These are phyloP conservation scores for Homolaphlyctis polyrhiza DNA, from an alignment of 371 early-diverging fungal species.

Conservation along the genomic window DNA sequence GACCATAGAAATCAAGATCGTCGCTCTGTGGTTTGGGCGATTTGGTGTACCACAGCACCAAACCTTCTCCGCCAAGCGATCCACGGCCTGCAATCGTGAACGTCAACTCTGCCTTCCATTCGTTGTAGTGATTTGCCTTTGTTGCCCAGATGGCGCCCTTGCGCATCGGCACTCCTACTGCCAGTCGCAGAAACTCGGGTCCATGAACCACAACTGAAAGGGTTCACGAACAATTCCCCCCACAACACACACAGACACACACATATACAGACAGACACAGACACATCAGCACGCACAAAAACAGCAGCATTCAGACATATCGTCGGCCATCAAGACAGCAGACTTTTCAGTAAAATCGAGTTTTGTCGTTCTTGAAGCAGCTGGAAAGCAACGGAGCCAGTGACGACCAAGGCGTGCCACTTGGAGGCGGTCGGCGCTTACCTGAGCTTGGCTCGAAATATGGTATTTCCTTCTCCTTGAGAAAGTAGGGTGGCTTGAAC, in stretches of 20 bases:
- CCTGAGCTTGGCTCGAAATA: slow-evolving; percentile 38
- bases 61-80: slow-evolving; percentile 70
- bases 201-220: slow-evolving; percentile 57
- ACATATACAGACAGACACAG: too few relatives aligned
- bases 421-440: too few relatives aligned
- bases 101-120: slow-evolving; percentile 70
- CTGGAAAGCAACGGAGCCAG: too few relatives aligned
- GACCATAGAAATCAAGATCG: slow-evolving; percentile 5
- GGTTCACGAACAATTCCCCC: too few relatives aligned
- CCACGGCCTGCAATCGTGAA: slow-evolving; percentile 62
- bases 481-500: slow-evolving; percentile 59
- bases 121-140: slow-evolving; percentile 58
- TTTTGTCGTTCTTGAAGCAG: too few relatives aligned
- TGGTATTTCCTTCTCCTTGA: slow-evolving; percentile 43
- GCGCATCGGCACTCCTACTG: slow-evolving; percentile 59
- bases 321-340: too few relatives aligned
- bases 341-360: too few relatives aligned
- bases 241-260: too few relatives aligned
- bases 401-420: too few relatives aligned
- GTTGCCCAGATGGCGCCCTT: slow-evolving; percentile 69
- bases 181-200: slow-evolving; percentile 61
- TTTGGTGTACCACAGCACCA: slow-evolving; percentile 79
- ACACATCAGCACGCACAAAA: too few relatives aligned
- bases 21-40: not conserved
- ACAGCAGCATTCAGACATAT: too few relatives aligned